Conservation (phyloP, 148 eudicot species). For the Nepenthes gracilis region DNA sequence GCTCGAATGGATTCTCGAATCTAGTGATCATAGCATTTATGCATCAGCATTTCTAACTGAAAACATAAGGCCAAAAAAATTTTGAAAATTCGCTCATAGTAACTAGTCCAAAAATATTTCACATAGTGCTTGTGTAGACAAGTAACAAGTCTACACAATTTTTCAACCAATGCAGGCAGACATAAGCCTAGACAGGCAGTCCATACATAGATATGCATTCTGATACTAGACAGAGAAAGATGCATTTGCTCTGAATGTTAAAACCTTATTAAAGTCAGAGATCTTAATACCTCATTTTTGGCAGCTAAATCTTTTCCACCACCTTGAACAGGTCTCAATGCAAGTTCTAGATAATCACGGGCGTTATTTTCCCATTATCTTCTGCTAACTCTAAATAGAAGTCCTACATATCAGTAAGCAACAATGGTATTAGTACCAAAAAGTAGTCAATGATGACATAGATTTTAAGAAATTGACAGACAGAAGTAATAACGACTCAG, state of each 20-base stretch:
- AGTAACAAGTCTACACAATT: background rate
- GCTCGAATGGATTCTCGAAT: constrained; percentile 93
- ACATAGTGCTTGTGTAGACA: background rate
- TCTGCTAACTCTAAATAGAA: constrained; percentile 86
- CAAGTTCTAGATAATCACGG: constrained; percentile 94
- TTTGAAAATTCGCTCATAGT: too few relatives aligned
- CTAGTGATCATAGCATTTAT: constrained; percentile 23
- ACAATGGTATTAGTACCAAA: background rate
- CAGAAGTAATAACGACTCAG: background rate
- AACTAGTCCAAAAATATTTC: too few relatives aligned
- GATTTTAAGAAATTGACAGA: background rate
- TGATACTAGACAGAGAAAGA: background rate
- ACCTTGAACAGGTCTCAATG: constrained; percentile 76
- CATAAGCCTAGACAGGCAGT: too few relatives aligned
- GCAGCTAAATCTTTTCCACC: constrained; percentile 65
- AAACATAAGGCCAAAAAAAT: background rate
- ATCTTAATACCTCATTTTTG: constrained; percentile 69
- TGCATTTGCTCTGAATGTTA: background rate
- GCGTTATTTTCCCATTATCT: constrained; percentile 80
- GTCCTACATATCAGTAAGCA: constrained; percentile 37
- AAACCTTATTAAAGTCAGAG: background rate
- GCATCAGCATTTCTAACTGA: constrained; percentile 7
- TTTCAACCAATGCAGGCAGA: too few relatives aligned
- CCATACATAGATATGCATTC: too few relatives aligned
- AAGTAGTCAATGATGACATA: background rate